Evolutionary conservation across 805 yeast genomes (phyloP).

Genomic region (Lachancea quebecensis): DNA sequence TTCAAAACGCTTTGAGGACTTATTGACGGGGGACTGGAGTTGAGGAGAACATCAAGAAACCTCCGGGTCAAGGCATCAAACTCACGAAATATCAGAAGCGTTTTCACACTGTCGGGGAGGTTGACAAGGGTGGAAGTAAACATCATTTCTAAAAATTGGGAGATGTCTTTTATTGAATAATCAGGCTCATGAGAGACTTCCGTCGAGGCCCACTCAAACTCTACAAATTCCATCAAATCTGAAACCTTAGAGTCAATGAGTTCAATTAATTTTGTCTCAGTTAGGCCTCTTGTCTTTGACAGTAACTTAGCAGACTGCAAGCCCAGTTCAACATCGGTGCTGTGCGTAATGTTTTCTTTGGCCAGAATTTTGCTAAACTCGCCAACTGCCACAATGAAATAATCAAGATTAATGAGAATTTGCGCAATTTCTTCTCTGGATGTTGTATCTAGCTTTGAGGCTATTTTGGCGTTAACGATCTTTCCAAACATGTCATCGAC

Average conservation of each 20-base stretch:
- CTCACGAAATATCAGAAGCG: constrained; percentile 76
- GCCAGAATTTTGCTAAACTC: constrained; percentile 47
- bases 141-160: constrained; percentile 76
- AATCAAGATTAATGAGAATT: constrained; percentile 80
- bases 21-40: constrained; percentile 43
- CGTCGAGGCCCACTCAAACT: constrained; percentile 72
- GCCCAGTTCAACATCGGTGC: constrained; percentile 37
- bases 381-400: constrained; percentile 67
- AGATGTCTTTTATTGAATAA: constrained; percentile 71
- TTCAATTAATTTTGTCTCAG: constrained; percentile 75
- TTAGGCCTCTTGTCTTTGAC: constrained; percentile 52
- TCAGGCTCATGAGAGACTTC: constrained; percentile 54
- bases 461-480: constrained; percentile 58
- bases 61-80: constrained; percentile 77
- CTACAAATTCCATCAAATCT: constrained; percentile 76
- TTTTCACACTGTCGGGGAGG: constrained; percentile 69
- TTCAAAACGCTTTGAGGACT: constrained; percentile 59
- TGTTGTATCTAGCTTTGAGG: constrained; percentile 54
- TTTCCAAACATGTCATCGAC: constrained; percentile 65
- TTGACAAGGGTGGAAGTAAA: constrained; percentile 78
- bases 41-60: constrained; percentile 52
- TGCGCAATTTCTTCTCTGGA: constrained; percentile 90
- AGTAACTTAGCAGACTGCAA: constrained; percentile 51
- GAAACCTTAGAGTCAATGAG: constrained; percentile 75
- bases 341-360: constrained; percentile 30